phyloP scores from a whole-genome alignment of 2,329 filamentous ascomycete genomes.

The Fusarium austroafricanum region DNA sequence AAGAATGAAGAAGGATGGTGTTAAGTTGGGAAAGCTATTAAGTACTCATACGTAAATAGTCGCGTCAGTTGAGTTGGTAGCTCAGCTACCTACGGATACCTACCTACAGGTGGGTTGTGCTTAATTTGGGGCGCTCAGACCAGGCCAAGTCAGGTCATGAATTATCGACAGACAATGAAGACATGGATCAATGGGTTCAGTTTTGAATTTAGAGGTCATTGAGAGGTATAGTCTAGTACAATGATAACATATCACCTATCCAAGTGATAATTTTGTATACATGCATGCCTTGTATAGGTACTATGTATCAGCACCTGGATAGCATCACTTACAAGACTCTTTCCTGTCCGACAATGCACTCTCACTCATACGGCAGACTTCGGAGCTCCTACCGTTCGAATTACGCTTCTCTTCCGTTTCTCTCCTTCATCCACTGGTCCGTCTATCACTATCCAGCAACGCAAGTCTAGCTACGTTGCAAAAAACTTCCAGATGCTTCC shows the following conservation, averaged over 20 bases:
- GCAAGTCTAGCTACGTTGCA: background rate
- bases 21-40: conserved; percentile 26
- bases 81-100: conserved; percentile 10
- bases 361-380: conserved; percentile 12
- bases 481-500: conserved; percentile 26
- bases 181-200: conserved; percentile 23
- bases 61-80: conserved; percentile 14
- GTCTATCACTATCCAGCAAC: conserved; percentile 10
- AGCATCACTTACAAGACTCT: conserved; percentile 16
- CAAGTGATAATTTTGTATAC: background rate
- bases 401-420: conserved; percentile 17
- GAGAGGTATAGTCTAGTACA: background rate
- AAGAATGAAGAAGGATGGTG: conserved; percentile 9
- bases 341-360: background rate
- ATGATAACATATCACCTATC: background rate
- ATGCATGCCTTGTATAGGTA: background rate
- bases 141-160: conserved; percentile 40
- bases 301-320: background rate
- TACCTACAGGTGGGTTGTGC: conserved; percentile 12
- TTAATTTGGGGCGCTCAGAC: conserved; percentile 35
- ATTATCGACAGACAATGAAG: conserved; percentile 28
- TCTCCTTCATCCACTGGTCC: conserved; percentile 19
- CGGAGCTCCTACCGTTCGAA: conserved; percentile 8
- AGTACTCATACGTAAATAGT: conserved; percentile 30
- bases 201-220: background rate